Evolutionary conservation across 2,329 filamentous ascomycete genomes (phyloP).

Genomic region (Sporothrix euskadiensis): DNA sequence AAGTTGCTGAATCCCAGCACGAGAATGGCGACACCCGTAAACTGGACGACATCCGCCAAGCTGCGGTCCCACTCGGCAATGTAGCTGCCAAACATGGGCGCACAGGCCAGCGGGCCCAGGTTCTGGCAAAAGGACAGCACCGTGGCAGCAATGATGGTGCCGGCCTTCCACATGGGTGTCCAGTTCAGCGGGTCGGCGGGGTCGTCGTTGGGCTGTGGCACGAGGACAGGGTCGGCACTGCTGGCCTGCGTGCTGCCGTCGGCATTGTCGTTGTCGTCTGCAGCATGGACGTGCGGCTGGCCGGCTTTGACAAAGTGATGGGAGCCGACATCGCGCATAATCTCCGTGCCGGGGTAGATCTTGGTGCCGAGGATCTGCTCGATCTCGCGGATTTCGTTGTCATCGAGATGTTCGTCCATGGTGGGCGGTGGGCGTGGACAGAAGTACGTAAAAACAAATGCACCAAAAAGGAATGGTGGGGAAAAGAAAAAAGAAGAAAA

Average conservation of each 20-base stretch:
- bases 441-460: neutral
- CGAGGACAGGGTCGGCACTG: constrained; percentile 45
- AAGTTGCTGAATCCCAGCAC: constrained; percentile 54
- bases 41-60: constrained; percentile 53
- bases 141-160: constrained; percentile 39
- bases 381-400: constrained; percentile 27
- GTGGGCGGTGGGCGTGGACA: neutral
- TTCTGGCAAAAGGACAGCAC: constrained; percentile 47
- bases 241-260: neutral
- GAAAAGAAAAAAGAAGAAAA: neutral
- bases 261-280: neutral
- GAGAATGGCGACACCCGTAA: constrained; percentile 50
- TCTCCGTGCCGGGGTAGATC: constrained; percentile 43
- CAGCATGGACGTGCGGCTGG: constrained; percentile 37
- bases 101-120: constrained; percentile 45
- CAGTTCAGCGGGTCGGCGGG: constrained; percentile 53
- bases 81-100: constrained; percentile 60
- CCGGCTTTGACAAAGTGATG: constrained; percentile 64
- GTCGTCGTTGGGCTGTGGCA: constrained; percentile 51
- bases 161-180: constrained; percentile 49
- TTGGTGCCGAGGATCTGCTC: constrained; percentile 27
- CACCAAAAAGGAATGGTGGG: neutral
- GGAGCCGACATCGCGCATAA: constrained; percentile 55
- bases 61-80: constrained; percentile 56
- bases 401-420: constrained; percentile 29